A percentile compares a stretch with the other conserved stretches of the same genome.
These are phyloP conservation scores for Jackrogersella minutella DNA, from an alignment of 495 filamentous ascomycete species.

Conservation along the genomic window DNA sequence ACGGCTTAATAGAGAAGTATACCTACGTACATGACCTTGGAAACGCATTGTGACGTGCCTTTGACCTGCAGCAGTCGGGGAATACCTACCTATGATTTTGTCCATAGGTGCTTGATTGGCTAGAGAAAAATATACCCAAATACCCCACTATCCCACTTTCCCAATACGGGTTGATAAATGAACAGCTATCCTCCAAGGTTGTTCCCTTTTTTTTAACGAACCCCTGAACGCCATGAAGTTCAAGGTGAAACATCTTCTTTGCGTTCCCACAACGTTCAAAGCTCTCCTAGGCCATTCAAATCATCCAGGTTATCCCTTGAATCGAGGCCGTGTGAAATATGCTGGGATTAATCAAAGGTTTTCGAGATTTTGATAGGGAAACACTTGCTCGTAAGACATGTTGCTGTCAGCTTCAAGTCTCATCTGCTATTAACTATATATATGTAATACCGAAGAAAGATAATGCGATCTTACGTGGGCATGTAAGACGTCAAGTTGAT, in stretches of 20 bases:
- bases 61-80: slow-evolving; percentile 9
- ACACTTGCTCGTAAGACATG: not conserved
- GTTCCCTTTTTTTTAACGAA: slow-evolving; percentile 2
- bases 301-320: not conserved
- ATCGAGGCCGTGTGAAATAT: not conserved
- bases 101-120: slow-evolving; percentile 9
- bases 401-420: slow-evolving; percentile 1
- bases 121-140: not conserved
- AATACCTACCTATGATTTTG: not conserved
- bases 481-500: slow-evolving; percentile 3
- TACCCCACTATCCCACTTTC: slow-evolving; percentile 15
- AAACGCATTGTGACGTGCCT: slow-evolving; percentile 13
- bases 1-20: not conserved
- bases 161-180: slow-evolving; percentile 1
- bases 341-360: not conserved
- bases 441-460: not conserved
- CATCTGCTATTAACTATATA: not conserved
- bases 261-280: slow-evolving; percentile 1
- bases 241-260: slow-evolving; percentile 19
- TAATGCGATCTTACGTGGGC: no score
- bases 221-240: slow-evolving; percentile 12
- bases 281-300: slow-evolving; percentile 1
- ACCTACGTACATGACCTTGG: no score
- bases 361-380: not conserved
- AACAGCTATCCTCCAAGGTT: not conserved